Evolutionary conservation across 2,329 filamentous ascomycete species (phyloP).

Genomic region (Podosphaera xanthii): DNA sequence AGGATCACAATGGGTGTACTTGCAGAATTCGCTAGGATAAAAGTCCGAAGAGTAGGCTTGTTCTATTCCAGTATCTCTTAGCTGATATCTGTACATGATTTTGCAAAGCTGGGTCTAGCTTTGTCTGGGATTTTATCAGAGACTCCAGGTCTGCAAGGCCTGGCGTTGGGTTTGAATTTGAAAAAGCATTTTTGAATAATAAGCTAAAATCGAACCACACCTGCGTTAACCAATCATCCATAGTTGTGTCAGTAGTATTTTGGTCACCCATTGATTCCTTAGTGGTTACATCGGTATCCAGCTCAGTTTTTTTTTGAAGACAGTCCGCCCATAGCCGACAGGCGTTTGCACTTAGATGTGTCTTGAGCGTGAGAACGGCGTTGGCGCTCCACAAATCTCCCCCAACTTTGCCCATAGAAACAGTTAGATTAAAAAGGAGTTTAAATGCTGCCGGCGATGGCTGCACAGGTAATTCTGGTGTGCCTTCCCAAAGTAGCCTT

Average conservation of each 20-base stretch:
- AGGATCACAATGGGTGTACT: no score
- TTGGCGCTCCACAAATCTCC: constrained; percentile 60
- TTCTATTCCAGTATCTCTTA: constrained; percentile 63
- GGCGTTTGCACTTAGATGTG: constrained; percentile 27
- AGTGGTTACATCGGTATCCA: constrained; percentile 3
- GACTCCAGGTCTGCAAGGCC: constrained; percentile 24
- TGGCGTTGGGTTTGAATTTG: constrained; percentile 8
- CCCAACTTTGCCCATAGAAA: constrained; percentile 46
- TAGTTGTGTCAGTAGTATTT: neutral
- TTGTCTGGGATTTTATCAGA: constrained; percentile 23
- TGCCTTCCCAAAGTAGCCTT: constrained; percentile 58
- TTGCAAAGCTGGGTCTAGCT: constrained; percentile 23
- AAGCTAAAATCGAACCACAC: constrained; percentile 36
- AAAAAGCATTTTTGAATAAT: constrained; percentile 26
- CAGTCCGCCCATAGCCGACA: constrained; percentile 18
- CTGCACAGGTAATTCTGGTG: constrained; percentile 50
- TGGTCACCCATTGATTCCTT: neutral
- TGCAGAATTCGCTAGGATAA: constrained; percentile 22
- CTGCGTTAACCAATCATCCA: constrained; percentile 28
- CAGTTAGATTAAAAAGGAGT: constrained; percentile 41
- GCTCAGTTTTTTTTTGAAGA: constrained; percentile 4
- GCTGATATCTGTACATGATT: constrained; percentile 37
- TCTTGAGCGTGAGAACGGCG: constrained; percentile 41
- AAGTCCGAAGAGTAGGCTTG: constrained; percentile 59
- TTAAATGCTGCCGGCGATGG: constrained; percentile 54